Evolutionary conservation across 1,284 basidiomycete species (phyloP).

Genomic region (Malassezia brasiliensis): DNA sequence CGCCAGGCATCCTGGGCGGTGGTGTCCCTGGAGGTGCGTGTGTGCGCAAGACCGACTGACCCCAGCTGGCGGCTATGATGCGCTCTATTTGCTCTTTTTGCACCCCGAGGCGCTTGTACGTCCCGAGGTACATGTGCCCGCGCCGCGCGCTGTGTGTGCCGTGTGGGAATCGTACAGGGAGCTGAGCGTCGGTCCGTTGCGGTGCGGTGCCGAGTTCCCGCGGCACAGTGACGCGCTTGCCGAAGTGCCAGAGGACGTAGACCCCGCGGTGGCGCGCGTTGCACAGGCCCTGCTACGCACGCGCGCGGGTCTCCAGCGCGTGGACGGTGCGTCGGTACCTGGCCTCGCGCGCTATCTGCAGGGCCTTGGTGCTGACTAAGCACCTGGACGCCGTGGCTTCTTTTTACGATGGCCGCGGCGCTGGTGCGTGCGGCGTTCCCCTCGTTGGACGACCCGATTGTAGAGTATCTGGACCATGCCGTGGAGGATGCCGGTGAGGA

Average conservation of each 20-base stretch:
- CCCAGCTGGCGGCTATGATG: constrained; percentile 85
- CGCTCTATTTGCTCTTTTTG: constrained; percentile 69
- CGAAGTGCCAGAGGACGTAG: neutral
- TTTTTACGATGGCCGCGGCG: constrained; percentile 54
- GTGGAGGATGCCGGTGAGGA: constrained; percentile 69
- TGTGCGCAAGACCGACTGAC: neutral
- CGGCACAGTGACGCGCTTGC: neutral
- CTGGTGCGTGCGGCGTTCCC: constrained; percentile 70
- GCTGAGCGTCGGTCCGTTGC: constrained; percentile 49
- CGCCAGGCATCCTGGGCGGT: constrained; percentile 78
- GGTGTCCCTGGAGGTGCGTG: constrained; percentile 68
- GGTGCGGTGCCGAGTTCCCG: constrained; percentile 58
- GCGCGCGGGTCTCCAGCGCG: neutral
- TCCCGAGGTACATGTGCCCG: neutral
- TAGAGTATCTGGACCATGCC: constrained; percentile 83
- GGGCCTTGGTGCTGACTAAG: constrained; percentile 11
- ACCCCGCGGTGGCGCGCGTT: neutral
- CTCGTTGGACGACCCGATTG: constrained; percentile 81
- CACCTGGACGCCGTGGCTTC: neutral
- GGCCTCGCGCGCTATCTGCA: constrained; percentile 5
- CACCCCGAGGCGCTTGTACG: neutral
- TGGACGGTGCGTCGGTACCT: neutral
- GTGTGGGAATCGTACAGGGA: constrained; percentile 21
- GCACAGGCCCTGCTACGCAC: neutral
- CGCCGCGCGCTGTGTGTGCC: constrained; percentile 15